A percentile compares a stretch with the other conserved stretches of the same genome.
These are phyloP conservation scores for Lactifluus echinatus DNA, from an alignment of 768 basidiomycete species.

Conservation along the genomic window DNA sequence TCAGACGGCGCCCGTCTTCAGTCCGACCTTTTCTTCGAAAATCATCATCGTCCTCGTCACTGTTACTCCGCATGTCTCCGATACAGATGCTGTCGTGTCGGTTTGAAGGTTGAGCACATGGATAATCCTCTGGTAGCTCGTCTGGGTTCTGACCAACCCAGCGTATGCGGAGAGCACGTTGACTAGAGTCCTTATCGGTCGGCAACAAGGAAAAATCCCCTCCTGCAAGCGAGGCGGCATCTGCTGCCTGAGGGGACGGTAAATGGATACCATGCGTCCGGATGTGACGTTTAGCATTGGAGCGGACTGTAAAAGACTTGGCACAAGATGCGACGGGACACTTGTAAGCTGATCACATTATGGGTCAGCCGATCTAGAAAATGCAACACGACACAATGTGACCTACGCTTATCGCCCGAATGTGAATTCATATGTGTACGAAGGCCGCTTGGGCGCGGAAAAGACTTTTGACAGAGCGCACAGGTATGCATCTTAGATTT, in stretches of 20 bases:
- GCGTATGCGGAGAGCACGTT: conserved; percentile 15
- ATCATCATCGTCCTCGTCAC: background rate
- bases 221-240: background rate
- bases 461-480: conserved; percentile 29
- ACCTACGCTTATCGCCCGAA: conserved; percentile 35
- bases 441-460: conserved; percentile 36
- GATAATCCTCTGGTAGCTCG: conserved; percentile 1
- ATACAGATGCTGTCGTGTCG: background rate
- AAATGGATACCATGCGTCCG: conserved; percentile 61
- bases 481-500: conserved; percentile 37
- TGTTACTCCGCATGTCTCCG: background rate
- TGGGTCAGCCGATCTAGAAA: background rate
- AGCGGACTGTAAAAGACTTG: conserved; percentile 67
- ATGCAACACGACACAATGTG: background rate
- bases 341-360: conserved; percentile 26
- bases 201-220: background rate
- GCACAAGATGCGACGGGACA: conserved; percentile 54
- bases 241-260: conserved; percentile 17
- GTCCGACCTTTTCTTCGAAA: conserved; percentile 1
- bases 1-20: background rate
- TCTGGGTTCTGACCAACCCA: conserved; percentile 14
- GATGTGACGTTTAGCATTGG: conserved; percentile 72
- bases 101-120: background rate
- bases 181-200: conserved; percentile 7
- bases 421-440: conserved; percentile 39